Percentiles rank a stretch among this genome's conserved stretches.
phyloP scores from a whole-genome alignment of 2,329 filamentous ascomycete species.

The Fonsecaea monophora region DNA sequence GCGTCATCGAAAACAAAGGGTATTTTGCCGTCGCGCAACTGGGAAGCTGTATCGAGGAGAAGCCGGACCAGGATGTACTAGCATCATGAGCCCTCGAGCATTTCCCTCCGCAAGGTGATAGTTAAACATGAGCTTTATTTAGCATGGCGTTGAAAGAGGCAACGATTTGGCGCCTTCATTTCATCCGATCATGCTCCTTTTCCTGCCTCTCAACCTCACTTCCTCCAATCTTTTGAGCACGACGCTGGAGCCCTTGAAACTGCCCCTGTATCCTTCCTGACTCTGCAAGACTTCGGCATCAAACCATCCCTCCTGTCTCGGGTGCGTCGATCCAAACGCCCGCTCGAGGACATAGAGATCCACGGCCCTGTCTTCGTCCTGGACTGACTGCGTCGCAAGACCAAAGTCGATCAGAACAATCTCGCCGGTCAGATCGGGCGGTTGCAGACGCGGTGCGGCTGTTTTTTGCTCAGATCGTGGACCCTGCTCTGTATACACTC shows the following conservation, averaged over 20 bases:
- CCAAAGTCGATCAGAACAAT: constrained; percentile 95
- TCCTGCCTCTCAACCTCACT: constrained; percentile 89
- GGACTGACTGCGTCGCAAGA: constrained; percentile 77
- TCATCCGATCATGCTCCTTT: constrained; percentile 95
- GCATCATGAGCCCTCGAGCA: constrained; percentile 7
- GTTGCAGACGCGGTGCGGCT: neutral
- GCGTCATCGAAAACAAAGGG: constrained; percentile 97
- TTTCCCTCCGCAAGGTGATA: neutral
- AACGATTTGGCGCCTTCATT: constrained; percentile 4
- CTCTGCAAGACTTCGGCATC: constrained; percentile 66
- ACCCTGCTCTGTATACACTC: neutral
- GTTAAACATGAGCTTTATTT: constrained; percentile 24
- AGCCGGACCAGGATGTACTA: constrained; percentile 15
- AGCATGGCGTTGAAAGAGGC: constrained; percentile 34
- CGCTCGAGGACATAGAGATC: constrained; percentile 95
- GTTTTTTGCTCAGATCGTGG: constrained; percentile 2
- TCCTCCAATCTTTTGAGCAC: constrained; percentile 87
- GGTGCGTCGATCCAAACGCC: constrained; percentile 94
- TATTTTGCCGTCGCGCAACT: constrained; percentile 90
- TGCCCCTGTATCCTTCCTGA: constrained; percentile 69
- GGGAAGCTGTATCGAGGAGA: constrained; percentile 52
- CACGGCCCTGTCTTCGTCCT: constrained; percentile 92
- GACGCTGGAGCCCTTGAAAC: constrained; percentile 74
- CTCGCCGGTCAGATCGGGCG: constrained; percentile 65
- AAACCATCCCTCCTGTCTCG: constrained; percentile 79